phyloP scores from a whole-genome alignment of 2,329 filamentous ascomycete species.

The Claviceps sp. region DNA sequence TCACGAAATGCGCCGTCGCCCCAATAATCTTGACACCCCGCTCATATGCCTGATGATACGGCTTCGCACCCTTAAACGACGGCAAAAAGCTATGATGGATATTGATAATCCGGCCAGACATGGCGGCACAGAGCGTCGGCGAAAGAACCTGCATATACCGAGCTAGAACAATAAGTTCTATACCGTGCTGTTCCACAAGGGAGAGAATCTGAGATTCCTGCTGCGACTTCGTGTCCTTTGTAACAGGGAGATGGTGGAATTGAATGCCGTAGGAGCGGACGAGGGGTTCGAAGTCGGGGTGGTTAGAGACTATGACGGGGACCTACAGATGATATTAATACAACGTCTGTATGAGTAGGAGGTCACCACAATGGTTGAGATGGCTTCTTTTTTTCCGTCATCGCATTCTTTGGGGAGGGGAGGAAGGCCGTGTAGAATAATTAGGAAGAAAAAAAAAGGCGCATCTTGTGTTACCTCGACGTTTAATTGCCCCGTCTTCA shows the following conservation, averaged over 20 bases:
- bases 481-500: slow-evolving; percentile 58
- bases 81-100: slow-evolving; percentile 83
- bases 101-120: slow-evolving; percentile 83
- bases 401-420: no score
- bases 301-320: slow-evolving; percentile 71
- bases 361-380: no score
- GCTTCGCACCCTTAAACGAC: slow-evolving; percentile 77
- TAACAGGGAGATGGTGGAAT: slow-evolving; percentile 72
- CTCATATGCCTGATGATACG: slow-evolving; percentile 79
- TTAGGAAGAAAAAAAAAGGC: not conserved
- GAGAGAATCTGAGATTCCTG: slow-evolving; percentile 62
- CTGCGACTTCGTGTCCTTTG: slow-evolving; percentile 59
- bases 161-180: slow-evolving; percentile 70
- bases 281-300: slow-evolving; percentile 57
- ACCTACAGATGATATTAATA: slow-evolving; percentile 22
- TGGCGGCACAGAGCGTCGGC: slow-evolving; percentile 58
- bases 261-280: slow-evolving; percentile 62
- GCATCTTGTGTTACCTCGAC: slow-evolving; percentile 37
- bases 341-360: no score
- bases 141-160: slow-evolving; percentile 83
- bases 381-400: no score
- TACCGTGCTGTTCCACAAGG: slow-evolving; percentile 51
- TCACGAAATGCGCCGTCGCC: slow-evolving; percentile 77
- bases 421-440: no score
- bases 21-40: slow-evolving; percentile 82